phyloP scores from a whole-genome alignment of 1,139 yeast genomes.

The Nakaseomyces kungkrabaensis region DNA sequence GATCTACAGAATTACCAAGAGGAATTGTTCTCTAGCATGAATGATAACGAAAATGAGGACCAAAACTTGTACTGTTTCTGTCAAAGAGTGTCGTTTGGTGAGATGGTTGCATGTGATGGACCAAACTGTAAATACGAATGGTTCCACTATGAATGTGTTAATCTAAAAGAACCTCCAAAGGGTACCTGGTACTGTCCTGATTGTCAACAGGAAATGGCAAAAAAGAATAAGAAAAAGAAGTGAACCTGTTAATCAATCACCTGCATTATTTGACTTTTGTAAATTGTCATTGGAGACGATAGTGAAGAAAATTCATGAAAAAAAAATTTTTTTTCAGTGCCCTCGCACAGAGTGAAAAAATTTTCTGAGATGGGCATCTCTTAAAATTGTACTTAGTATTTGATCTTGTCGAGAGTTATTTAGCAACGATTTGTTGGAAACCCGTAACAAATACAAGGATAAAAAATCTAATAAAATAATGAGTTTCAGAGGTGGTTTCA shows the following conservation, averaged over 20 bases:
- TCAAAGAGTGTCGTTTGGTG: slow-evolving; percentile 59
- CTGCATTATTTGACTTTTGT: background rate
- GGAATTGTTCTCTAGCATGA: slow-evolving; percentile 16
- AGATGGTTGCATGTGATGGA: slow-evolving; percentile 75
- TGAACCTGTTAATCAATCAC: background rate
- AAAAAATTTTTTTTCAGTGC: background rate
- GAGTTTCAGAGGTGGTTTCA: slow-evolving; percentile 26
- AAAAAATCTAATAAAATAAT: slow-evolving; percentile 5
- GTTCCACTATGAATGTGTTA: slow-evolving; percentile 75
- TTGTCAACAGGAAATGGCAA: slow-evolving; percentile 33
- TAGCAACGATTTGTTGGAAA: background rate
- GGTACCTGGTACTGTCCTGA: slow-evolving; percentile 71
- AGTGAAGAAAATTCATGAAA: background rate
- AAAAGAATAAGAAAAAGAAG: slow-evolving; percentile 20
- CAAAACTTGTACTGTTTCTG: slow-evolving; percentile 57
- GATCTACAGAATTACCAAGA: slow-evolving; percentile 18
- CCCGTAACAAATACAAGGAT: background rate
- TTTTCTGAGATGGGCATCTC: background rate
- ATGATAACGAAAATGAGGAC: slow-evolving; percentile 30
- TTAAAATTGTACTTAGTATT: background rate
- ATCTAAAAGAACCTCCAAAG: slow-evolving; percentile 55
- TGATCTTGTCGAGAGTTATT: background rate
- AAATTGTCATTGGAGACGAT: no score
- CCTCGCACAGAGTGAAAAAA: background rate
- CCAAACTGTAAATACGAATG: slow-evolving; percentile 60